Evolutionary conservation across 257 asterid species (phyloP).

Genomic region (Dorcoceras hygrometricum): DNA sequence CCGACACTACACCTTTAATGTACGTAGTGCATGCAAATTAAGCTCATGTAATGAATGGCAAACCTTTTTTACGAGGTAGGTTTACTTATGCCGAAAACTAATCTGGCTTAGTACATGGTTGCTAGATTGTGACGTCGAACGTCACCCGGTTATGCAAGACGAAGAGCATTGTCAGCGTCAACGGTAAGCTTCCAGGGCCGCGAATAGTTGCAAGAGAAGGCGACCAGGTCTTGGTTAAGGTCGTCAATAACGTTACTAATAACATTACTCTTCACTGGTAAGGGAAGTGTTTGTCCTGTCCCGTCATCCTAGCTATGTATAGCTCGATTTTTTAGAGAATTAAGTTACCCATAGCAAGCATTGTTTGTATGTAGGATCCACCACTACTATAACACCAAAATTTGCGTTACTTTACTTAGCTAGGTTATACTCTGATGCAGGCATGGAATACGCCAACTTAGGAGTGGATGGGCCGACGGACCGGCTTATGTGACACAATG

Average conservation of each 20-base stretch:
- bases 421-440: slow-evolving; percentile 27
- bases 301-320: not conserved
- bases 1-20: slow-evolving; percentile 59
- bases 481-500: slow-evolving; percentile 69
- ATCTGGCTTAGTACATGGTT: slow-evolving; percentile 1
- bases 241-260: slow-evolving; percentile 48
- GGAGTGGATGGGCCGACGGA: slow-evolving; percentile 73
- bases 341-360: not conserved
- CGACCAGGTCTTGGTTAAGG: slow-evolving; percentile 54
- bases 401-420: not conserved
- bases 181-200: slow-evolving; percentile 64
- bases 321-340: not conserved
- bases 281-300: slow-evolving; percentile 5
- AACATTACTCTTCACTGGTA: slow-evolving; percentile 66
- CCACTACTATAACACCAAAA: not conserved
- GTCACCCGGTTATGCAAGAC: slow-evolving; percentile 59
- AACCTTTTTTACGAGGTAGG: not conserved
- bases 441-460: slow-evolving; percentile 63
- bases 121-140: slow-evolving; percentile 52
- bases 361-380: too few species aligned
- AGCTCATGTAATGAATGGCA: not conserved
- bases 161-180: slow-evolving; percentile 55
- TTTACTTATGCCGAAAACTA: not conserved
- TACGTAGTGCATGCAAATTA: slow-evolving; percentile 19
- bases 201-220: slow-evolving; percentile 60